These are phyloP conservation scores for Rhynchospora breviuscula DNA, from an alignment of 176 grass and related monocot genomes.

Conservation along the genomic window DNA sequence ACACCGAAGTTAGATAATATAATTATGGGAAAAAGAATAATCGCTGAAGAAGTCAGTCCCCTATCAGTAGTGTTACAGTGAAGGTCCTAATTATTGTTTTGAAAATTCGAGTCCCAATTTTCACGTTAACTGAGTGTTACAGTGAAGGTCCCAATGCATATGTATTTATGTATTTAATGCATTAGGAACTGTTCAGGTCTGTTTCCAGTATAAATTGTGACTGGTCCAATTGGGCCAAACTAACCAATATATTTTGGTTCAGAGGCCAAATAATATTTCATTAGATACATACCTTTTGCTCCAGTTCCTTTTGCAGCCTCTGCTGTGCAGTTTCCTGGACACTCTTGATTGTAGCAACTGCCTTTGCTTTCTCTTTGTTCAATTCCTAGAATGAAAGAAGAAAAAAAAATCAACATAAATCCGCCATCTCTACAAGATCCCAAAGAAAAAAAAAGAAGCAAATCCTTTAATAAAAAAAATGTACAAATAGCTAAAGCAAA, in stretches of 20 bases:
- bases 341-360: slow-evolving; percentile 47
- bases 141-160: too few relatives aligned
- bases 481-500: slow-evolving; percentile 3
- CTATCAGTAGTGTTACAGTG: neutral
- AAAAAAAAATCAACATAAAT: neutral
- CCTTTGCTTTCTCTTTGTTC: slow-evolving; percentile 74
- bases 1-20: neutral
- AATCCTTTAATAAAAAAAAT: slow-evolving; percentile 10
- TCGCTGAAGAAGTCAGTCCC: neutral
- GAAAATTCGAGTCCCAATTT: neutral
- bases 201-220: neutral
- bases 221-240: neutral
- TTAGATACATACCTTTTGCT: slow-evolving; percentile 44
- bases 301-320: slow-evolving; percentile 58
- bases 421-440: neutral
- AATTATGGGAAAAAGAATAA: neutral
- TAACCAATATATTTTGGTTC: neutral
- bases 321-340: slow-evolving; percentile 71
- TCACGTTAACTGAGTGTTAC: too few relatives aligned
- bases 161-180: too few relatives aligned
- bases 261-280: neutral
- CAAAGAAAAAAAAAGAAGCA: slow-evolving; percentile 25
- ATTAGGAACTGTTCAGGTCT: neutral
- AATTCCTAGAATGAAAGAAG: slow-evolving; percentile 52
- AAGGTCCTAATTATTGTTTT: neutral